Conservation (phyloP, 1,139 yeast species). For the Eremothecium gossypii region DNA sequence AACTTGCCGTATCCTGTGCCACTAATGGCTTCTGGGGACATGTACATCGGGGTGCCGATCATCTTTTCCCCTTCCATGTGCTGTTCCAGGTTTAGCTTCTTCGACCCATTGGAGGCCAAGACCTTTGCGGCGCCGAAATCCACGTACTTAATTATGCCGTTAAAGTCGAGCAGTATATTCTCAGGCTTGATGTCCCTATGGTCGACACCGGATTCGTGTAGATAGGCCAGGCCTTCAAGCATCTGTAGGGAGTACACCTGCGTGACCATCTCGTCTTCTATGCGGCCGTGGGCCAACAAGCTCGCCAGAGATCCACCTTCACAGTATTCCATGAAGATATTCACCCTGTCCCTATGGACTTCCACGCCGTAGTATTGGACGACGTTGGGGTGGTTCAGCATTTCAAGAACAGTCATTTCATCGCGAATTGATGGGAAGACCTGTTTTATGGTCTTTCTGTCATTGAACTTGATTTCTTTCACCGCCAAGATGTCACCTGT, state of each 20-base stretch:
- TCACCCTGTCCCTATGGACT: conserved; percentile 91
- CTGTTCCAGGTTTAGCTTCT: conserved; percentile 2
- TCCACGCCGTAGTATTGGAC: conserved; percentile 96
- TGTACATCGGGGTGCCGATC: conserved; percentile 98
- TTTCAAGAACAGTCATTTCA: conserved; percentile 93
- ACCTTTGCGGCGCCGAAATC: conserved; percentile 98
- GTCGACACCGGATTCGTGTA: conserved; percentile 92
- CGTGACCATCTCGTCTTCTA: conserved; percentile 89
- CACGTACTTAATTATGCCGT: conserved; percentile 88
- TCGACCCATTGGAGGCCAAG: conserved; percentile 49
- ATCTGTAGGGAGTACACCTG: conserved; percentile 87
- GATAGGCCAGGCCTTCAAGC: conserved; percentile 90
- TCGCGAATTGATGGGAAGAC: conserved; percentile 85
- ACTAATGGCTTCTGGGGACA: conserved; percentile 95
- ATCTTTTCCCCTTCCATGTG: conserved; percentile 30
- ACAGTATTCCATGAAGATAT: conserved; percentile 95
- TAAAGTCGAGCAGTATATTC: conserved; percentile 79
- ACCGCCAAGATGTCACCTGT: conserved; percentile 97
- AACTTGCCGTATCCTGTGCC: conserved; percentile 66
- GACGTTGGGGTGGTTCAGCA: conserved; percentile 90
- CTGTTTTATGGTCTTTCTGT: conserved; percentile 74
- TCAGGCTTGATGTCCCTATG: conserved; percentile 97
- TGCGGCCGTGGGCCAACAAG: conserved; percentile 77
- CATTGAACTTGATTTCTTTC: conserved; percentile 87
- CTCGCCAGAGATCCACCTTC: conserved; percentile 92